Evolutionary conservation across 345 rosid species (phyloP), one percentile per base, ranked within the genome.

Genomic region (Excoecaria cochinchinensis): DNA sequence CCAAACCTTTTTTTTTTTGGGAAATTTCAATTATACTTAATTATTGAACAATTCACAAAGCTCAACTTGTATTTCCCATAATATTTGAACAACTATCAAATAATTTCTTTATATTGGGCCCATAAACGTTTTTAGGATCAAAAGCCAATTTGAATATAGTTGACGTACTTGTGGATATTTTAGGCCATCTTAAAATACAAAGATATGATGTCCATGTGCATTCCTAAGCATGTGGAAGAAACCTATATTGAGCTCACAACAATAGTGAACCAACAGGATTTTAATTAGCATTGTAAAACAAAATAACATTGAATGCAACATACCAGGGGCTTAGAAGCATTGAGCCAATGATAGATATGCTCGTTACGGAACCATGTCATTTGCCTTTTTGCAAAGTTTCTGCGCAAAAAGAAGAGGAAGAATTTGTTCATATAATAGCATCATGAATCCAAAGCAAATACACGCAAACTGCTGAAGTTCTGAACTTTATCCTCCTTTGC

Each of bases 331-430:
- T 74, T 85, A 65, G 99, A 90, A 79, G 97, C 99, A 82, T 92
- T 80, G 40, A 95, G 90, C 99, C 99, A 95, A 55, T 92, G 88
- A 85, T 95, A 95, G 73, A 90, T 87, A 59, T 77, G 88, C 82
- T 92, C 99, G 79, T 80, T 89, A 46, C 95, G 86, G 59, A 92
- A 92, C 99, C 99, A 95, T 52, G 99, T 95, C 87, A 92, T 79
- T 82, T 95, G 99, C 83, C 97, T 83, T 82, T 94, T 92, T 5
- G 97, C 97, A 85, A 95, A 92, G 82, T 95, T 95, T 85, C 98
- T 92, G 86, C 74, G 51, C 22, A 42, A 69, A 69, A 25, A 50
- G 59, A 46, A 76, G 65, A 67, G 80, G 72, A 44, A 38, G 63
- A n/a, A 74, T 71, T 17, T 38, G 4, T 31, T 24, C 11, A 11